Base-by-base conservation (phyloP, 768 basidiomycete species). In the Coprinopsis cinerea region DNA sequence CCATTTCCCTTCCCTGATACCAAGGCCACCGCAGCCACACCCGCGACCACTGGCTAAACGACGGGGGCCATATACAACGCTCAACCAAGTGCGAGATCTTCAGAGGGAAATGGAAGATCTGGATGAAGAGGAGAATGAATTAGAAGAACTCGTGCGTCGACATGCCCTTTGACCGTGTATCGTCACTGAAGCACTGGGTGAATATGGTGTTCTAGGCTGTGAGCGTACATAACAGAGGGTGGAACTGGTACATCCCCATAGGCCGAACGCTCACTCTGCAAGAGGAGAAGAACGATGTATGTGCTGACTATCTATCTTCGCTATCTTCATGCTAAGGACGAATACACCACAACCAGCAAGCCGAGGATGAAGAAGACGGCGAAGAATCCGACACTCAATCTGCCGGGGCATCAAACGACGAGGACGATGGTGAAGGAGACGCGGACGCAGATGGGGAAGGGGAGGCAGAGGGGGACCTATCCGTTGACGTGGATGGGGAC, bases 201-300 rank as follows among this genome's bases (percentile, higher is more conserved):
- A 49, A 7, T 27, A 39, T 9, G 22, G 20, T 40, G 15, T 15
- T 47, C 1, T 59, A 88, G 86, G 83, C 77, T 53, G 52, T 72
- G 25, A 67, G 69, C 48, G 77, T 90, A 27, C 78, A 76, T 53
- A 82, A 81, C 54, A 76, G 85, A 27, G 88, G 88, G 9, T 82
- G 71, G 52, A 72, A 64, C 54, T 87, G 78, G 59, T 71, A 87
- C 18, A 74, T 91, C 22, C 87, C 88, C 4, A 85, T 88, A 37
- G 88, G 88, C 6, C 77, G 81, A 44, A 73, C 74, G 47, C 71
- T 85, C 48, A 91, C 88, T 13, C 81, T 82, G 57, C 77, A 82
- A 54, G 88, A 91, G 60, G 88, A 91, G 65, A 89, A 88, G 70
- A 89, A 88, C 61, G 88, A 91, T 61, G 88, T 88, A 51, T 20